These are phyloP conservation scores for Hyaloscypha bicolor DNA, from an alignment of 495 filamentous ascomycete species.

Conservation along the genomic window DNA sequence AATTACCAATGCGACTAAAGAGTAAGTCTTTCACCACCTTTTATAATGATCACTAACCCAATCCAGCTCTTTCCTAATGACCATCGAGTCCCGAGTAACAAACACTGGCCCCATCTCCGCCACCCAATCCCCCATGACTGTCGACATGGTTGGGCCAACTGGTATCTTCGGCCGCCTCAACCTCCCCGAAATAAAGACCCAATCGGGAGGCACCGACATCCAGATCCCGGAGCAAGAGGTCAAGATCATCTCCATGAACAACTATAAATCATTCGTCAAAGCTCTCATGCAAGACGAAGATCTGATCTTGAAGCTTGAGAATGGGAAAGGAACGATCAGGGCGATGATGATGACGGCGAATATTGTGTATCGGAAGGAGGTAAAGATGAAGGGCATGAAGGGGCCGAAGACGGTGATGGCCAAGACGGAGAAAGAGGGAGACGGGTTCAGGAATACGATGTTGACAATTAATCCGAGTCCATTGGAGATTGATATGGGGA, in stretches of 20 bases:
- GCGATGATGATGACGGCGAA: constrained; percentile 15
- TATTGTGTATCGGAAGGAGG: constrained; percentile 34
- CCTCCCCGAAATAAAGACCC: constrained; percentile 34
- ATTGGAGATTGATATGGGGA: constrained; percentile 38
- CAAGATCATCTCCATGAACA: constrained; percentile 30
- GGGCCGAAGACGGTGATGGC: constrained; percentile 26
- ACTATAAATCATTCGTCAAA: constrained; percentile 32
- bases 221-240: constrained; percentile 34
- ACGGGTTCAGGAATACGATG: constrained; percentile 20
- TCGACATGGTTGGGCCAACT: constrained; percentile 35
- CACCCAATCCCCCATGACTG: constrained; percentile 33
- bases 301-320: constrained; percentile 29
- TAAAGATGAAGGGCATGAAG: constrained; percentile 33
- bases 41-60: constrained; percentile 17
- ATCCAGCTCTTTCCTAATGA: constrained; percentile 11
- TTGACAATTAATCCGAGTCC: constrained; percentile 34
- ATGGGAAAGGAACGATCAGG: constrained; percentile 31
- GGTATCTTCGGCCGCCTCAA: constrained; percentile 34
- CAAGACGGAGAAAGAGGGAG: background rate
- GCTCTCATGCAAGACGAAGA: constrained; percentile 20
- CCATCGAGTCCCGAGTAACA: constrained; percentile 30
- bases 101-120: constrained; percentile 34
- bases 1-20: constrained; percentile 35
- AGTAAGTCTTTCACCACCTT: constrained; percentile 33
- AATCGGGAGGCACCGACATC: constrained; percentile 28